Conservation (phyloP, 2,329 filamentous ascomycete genomes). For the Nemania bipapillata region DNA sequence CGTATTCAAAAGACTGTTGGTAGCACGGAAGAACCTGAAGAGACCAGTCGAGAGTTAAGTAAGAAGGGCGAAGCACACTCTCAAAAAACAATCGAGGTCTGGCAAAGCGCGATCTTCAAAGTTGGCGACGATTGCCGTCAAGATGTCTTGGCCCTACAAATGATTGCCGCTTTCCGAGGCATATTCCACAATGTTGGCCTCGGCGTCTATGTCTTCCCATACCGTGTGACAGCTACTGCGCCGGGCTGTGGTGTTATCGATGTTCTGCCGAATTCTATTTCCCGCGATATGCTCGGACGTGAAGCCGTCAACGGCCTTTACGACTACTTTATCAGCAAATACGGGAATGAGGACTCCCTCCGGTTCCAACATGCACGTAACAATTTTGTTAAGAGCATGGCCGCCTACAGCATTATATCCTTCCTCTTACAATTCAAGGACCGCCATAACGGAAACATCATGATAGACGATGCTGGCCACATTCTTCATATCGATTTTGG, state of each 20-base stretch:
- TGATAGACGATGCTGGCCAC: constrained; percentile 97
- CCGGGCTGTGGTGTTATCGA: constrained; percentile 98
- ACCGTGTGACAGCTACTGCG: constrained; percentile 95
- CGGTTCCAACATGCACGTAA: constrained; percentile 93
- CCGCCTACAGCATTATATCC: constrained; percentile 95
- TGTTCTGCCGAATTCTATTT: constrained; percentile 96
- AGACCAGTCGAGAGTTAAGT: constrained; percentile 61
- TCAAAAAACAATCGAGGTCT: constrained; percentile 82
- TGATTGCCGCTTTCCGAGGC: constrained; percentile 96
- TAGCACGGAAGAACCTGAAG: constrained; percentile 64
- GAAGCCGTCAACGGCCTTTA: constrained; percentile 98
- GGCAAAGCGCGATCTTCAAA: constrained; percentile 99
- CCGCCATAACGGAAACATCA: constrained; percentile 98
- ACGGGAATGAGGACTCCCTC: constrained; percentile 94
- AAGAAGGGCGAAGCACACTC: constrained; percentile 52
- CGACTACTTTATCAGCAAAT: constrained; percentile 97
- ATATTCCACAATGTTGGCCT: constrained; percentile 96
- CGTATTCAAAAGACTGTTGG: constrained; percentile 84
- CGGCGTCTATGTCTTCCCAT: constrained; percentile 96
- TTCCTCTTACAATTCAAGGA: constrained; percentile 99
- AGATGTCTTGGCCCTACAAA: constrained; percentile 93
- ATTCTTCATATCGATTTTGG: constrained; percentile 99
- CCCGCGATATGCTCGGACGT: constrained; percentile 96
- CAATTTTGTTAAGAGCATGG: constrained; percentile 99
- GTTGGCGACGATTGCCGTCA: constrained; percentile 98